Percentiles rank a stretch among this genome's conserved stretches.
These are phyloP conservation scores for Eucalyptus brandiana DNA, from an alignment of 345 rosid genomes.

Conservation along the genomic window DNA sequence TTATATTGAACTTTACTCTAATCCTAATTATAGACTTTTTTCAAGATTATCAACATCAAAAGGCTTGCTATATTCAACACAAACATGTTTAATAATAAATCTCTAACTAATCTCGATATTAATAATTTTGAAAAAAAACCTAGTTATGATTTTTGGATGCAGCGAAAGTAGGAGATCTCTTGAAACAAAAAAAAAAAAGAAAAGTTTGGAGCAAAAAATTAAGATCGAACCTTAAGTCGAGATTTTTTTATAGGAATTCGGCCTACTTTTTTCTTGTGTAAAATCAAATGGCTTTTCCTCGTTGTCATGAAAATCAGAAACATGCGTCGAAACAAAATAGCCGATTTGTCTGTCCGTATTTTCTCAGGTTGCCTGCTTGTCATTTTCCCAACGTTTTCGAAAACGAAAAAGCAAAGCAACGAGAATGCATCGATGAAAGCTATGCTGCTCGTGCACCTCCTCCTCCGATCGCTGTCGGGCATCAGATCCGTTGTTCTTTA, in stretches of 20 bases:
- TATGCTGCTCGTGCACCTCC: background rate
- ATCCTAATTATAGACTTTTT: no score
- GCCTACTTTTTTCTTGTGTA: background rate
- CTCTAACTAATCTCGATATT: fast-evolving
- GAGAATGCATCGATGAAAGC: background rate
- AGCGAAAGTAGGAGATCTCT: no score
- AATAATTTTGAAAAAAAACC: background rate
- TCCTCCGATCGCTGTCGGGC: background rate
- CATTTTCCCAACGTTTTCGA: background rate
- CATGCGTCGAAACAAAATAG: background rate
- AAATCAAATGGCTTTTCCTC: background rate
- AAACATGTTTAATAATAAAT: background rate
- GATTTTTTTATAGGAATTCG: background rate
- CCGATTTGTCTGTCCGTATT: background rate
- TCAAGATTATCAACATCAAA: background rate
- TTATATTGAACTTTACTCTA: background rate
- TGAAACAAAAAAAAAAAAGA: fast-evolving
- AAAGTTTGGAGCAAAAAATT: no score
- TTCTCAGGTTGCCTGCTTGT: background rate
- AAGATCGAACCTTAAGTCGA: background rate
- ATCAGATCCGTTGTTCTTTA: background rate
- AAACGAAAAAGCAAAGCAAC: background rate
- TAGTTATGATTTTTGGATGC: background rate
- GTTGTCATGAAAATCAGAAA: background rate
- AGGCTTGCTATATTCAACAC: background rate